A percentile compares a stretch with the other conserved stretches of the same genome.
These are phyloP conservation scores for Penicillium odoratum DNA, from an alignment of 495 filamentous ascomycete species.

Conservation along the genomic window DNA sequence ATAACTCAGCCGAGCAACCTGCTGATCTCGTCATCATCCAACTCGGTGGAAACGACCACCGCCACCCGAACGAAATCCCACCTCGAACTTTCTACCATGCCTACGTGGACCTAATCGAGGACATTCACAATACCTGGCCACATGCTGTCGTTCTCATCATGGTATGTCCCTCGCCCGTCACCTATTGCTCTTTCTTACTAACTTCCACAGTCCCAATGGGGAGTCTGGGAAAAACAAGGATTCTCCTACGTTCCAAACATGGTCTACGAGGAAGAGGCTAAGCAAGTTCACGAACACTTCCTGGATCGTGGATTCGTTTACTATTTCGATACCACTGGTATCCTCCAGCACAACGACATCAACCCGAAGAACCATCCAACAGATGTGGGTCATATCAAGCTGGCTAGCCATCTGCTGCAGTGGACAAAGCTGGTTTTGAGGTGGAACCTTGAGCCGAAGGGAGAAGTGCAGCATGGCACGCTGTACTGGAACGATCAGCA, in stretches of 20 bases:
- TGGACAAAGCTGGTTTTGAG: conserved; percentile 54
- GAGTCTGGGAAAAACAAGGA: conserved; percentile 52
- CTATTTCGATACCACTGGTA: conserved; percentile 67
- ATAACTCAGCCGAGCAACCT: conserved; percentile 57
- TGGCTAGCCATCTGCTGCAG: conserved; percentile 65
- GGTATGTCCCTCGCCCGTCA: conserved; percentile 32
- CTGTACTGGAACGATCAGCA: conserved; percentile 61
- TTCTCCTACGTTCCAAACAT: conserved; percentile 53
- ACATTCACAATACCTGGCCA: conserved; percentile 61
- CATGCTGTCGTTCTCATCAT: conserved; percentile 63
- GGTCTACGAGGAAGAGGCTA: conserved; percentile 53
- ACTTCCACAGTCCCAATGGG: conserved; percentile 58
- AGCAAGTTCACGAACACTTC: conserved; percentile 57
- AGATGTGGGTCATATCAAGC: conserved; percentile 66
- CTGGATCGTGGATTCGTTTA: conserved; percentile 59
- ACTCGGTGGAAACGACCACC: conserved; percentile 68
- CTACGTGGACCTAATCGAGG: conserved; percentile 59
- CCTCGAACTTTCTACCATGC: conserved; percentile 52
- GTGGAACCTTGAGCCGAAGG: conserved; percentile 61
- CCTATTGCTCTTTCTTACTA: conserved; percentile 3
- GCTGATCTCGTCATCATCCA: conserved; percentile 69
- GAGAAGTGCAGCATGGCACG: conserved; percentile 65
- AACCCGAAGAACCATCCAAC: conserved; percentile 64
- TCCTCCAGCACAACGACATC: conserved; percentile 70
- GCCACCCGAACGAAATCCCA: conserved; percentile 58